phyloP scores from a whole-genome alignment of 164 flowering plant genomes.

The Kalanchoe fedtschenkoi region DNA sequence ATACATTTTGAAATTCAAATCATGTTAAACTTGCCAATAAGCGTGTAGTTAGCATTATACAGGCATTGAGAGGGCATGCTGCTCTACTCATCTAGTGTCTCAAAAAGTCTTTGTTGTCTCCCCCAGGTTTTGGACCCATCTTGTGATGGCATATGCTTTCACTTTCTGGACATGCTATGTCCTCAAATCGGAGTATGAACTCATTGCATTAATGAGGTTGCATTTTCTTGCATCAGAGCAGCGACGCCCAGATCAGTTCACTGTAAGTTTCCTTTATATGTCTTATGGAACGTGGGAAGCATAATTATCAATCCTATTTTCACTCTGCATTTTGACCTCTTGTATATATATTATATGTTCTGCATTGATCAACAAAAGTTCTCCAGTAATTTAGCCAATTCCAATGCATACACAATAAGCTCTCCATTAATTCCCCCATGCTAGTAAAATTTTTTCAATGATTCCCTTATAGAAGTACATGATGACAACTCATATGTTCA shows the following conservation, averaged over 20 bases:
- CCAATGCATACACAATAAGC: background rate
- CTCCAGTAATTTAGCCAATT: background rate
- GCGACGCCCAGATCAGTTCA: slow-evolving; percentile 66
- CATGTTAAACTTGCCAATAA: too few species aligned
- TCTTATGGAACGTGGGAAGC: too few species aligned
- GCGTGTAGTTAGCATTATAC: too few species aligned
- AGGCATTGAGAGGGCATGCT: too few species aligned
- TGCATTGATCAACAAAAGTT: too few species aligned
- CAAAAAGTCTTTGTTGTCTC: too few species aligned
- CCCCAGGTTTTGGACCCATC: slow-evolving; percentile 55
- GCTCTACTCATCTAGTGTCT: too few species aligned
- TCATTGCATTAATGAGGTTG: slow-evolving; percentile 41
- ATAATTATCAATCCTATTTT: background rate
- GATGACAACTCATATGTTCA: too few species aligned
- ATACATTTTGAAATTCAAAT: background rate
- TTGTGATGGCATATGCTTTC: slow-evolving; percentile 50
- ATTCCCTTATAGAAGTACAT: too few species aligned
- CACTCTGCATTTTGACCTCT: background rate
- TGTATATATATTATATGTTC: too few species aligned
- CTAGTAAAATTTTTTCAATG: slow-evolving; percentile 3
- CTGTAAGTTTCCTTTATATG: too few species aligned
- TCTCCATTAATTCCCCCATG: background rate
- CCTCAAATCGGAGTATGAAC: slow-evolving; percentile 44
- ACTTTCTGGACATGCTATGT: slow-evolving; percentile 63
- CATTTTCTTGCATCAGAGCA: slow-evolving; percentile 46